A percentile compares a stretch with the other conserved stretches of the same genome.
Evolutionary conservation across 768 basidiomycete species (phyloP).

Genomic region (Chlorophyllum brunneum): DNA sequence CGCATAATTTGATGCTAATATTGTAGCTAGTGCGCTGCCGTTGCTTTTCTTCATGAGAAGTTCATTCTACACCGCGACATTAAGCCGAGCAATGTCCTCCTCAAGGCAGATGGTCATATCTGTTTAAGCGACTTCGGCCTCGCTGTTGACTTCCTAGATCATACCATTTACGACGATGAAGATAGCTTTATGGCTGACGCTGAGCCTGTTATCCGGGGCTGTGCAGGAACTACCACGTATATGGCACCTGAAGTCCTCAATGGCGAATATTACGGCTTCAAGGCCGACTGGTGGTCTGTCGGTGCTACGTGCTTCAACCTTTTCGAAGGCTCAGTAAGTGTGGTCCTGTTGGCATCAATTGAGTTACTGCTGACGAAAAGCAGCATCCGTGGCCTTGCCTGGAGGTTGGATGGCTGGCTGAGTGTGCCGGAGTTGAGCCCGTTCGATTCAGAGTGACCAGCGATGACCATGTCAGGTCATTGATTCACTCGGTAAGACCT

Average conservation of each 20-base stretch:
- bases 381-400: conserved; percentile 3
- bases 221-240: conserved; percentile 17
- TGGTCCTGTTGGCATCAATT: background rate
- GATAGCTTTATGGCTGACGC: background rate
- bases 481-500: background rate
- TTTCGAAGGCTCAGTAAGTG: conserved; percentile 15
- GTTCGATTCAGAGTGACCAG: background rate
- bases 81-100: conserved; percentile 17
- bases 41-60: conserved; percentile 14
- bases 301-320: conserved; percentile 15
- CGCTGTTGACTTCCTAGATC: conserved; percentile 15
- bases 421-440: background rate
- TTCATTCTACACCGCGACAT: conserved; percentile 19
- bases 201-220: conserved; percentile 14
- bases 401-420: background rate
- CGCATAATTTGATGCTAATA: background rate
- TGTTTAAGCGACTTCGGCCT: conserved; percentile 18
- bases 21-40: conserved; percentile 12
- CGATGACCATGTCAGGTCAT: background rate
- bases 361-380: background rate
- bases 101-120: conserved; percentile 18
- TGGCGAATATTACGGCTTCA: conserved; percentile 15
- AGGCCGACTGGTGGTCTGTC: conserved; percentile 18
- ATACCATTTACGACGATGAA: background rate
- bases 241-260: conserved; percentile 17